phyloP scores from a whole-genome alignment of 108 stramenopile species.

The Bacterosira constricta region DNA sequence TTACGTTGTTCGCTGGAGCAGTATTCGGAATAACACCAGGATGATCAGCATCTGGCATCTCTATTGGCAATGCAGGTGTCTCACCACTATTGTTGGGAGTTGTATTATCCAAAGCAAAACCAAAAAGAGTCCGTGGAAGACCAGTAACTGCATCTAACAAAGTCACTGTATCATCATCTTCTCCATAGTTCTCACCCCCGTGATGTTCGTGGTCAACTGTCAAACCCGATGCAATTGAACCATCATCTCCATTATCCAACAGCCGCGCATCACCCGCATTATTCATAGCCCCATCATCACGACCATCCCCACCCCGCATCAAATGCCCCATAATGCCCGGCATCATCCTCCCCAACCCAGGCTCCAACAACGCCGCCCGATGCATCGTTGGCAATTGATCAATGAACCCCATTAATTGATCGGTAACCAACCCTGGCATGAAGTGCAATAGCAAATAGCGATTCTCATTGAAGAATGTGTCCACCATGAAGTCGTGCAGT shows the following conservation, averaged over 20 bases:
- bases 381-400: constrained; percentile 63
- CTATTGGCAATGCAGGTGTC: no score
- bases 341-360: constrained; percentile 58
- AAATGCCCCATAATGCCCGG: constrained; percentile 42
- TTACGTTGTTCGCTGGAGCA: no score
- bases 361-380: constrained; percentile 54
- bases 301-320: constrained; percentile 22
- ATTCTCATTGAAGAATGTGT: constrained; percentile 51
- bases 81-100: not conserved
- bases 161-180: constrained; percentile 26
- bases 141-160: constrained; percentile 37
- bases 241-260: constrained; percentile 24
- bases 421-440: constrained; percentile 69
- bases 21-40: no score
- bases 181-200: constrained; percentile 6
- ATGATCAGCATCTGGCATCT: no score
- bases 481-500: constrained; percentile 73
- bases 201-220: constrained; percentile 24
- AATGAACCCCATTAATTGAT: constrained; percentile 62
- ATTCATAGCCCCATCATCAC: constrained; percentile 29
- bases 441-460: constrained; percentile 70
- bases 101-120: no score
- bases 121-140: constrained; percentile 35
- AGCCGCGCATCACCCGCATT: not conserved
- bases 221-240: constrained; percentile 34